These are phyloP conservation scores for Saturnispora ahearnii DNA, from an alignment of 805 yeast species.

Conservation along the genomic window DNA sequence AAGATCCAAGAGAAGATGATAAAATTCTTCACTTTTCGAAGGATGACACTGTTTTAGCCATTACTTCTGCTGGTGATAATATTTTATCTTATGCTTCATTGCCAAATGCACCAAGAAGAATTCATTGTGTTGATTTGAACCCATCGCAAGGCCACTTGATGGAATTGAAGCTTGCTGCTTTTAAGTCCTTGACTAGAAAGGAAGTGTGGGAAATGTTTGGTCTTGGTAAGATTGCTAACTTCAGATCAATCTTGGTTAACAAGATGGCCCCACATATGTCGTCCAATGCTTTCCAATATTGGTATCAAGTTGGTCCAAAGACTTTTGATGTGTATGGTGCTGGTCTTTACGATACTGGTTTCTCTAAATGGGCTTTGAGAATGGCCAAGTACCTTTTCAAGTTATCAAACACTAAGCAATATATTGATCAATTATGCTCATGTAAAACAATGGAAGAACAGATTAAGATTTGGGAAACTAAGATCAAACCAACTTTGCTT, in stretches of 20 bases:
- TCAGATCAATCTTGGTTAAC: constrained; percentile 41
- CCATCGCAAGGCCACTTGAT: constrained; percentile 76
- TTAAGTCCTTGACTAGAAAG: constrained; percentile 45
- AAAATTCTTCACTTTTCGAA: constrained; percentile 50
- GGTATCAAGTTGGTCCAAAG: constrained; percentile 55
- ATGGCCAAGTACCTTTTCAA: constrained; percentile 53
- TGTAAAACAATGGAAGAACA: constrained; percentile 57
- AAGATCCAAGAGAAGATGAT: constrained; percentile 77
- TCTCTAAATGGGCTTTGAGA: constrained; percentile 79
- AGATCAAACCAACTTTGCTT: constrained; percentile 60
- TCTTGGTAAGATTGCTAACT: constrained; percentile 52
- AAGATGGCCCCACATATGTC: constrained; percentile 64
- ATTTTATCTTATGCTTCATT: constrained; percentile 63
- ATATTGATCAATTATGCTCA: constrained; percentile 47
- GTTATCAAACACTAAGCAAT: constrained; percentile 41
- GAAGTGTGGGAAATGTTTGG: constrained; percentile 75
- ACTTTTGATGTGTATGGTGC: constrained; percentile 46
- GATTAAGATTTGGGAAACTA: constrained; percentile 49
- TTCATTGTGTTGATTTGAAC: constrained; percentile 79
- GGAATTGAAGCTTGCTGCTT: constrained; percentile 68
- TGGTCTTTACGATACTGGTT: constrained; percentile 76
- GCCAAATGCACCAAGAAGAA: constrained; percentile 63
- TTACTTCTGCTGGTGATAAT: constrained; percentile 84
- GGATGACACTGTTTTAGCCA: constrained; percentile 68
- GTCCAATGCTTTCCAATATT: constrained; percentile 72